Evolutionary conservation across 805 yeast genomes (phyloP).

Genomic region (Tetrapisispora fleetii): DNA sequence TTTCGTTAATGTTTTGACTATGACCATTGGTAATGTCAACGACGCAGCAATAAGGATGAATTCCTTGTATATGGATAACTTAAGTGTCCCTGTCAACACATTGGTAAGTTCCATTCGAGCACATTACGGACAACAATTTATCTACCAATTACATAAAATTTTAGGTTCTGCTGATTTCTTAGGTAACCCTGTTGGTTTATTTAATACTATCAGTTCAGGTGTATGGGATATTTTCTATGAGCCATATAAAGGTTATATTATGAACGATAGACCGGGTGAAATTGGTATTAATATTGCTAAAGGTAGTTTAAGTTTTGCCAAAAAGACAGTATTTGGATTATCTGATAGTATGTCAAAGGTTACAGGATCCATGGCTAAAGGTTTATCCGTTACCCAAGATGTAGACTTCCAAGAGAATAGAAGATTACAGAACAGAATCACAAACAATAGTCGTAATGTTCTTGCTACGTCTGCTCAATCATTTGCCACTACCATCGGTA

Average conservation of each 20-base stretch:
- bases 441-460: slow-evolving; percentile 77
- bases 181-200: slow-evolving; percentile 96
- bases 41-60: slow-evolving; percentile 92
- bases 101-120: slow-evolving; percentile 61
- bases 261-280: slow-evolving; percentile 94
- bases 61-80: slow-evolving; percentile 79
- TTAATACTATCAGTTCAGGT: slow-evolving; percentile 88
- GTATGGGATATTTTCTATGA: slow-evolving; percentile 94
- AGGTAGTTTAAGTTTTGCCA: slow-evolving; percentile 89
- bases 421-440: slow-evolving; percentile 61
- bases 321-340: slow-evolving; percentile 89
- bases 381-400: slow-evolving; percentile 84
- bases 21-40: slow-evolving; percentile 95
- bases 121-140: slow-evolving; percentile 86
- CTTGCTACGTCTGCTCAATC: slow-evolving; percentile 81
- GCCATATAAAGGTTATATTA: slow-evolving; percentile 90
- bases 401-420: slow-evolving; percentile 73
- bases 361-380: slow-evolving; percentile 91
- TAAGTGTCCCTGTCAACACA: slow-evolving; percentile 74
- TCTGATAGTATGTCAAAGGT: slow-evolving; percentile 89
- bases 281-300: slow-evolving; percentile 91
- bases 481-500: slow-evolving; percentile 72
- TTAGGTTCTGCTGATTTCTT: slow-evolving; percentile 93
- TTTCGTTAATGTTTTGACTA: slow-evolving; percentile 75
- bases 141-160: slow-evolving; percentile 84